These are phyloP conservation scores for Verbascum thapsus DNA, from an alignment of 257 asterid genomes.

Conservation along the genomic window DNA sequence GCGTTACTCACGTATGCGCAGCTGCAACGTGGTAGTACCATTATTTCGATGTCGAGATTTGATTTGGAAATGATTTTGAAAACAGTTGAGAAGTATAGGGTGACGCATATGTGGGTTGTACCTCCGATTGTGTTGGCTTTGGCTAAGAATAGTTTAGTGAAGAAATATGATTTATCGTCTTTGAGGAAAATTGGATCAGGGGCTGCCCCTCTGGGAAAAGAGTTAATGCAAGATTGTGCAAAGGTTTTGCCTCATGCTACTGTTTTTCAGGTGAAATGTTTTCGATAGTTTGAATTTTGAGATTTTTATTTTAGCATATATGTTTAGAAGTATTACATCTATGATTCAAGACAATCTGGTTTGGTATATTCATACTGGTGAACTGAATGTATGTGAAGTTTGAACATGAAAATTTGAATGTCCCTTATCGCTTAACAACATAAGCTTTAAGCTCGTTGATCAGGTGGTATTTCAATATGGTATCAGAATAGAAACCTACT, in stretches of 20 bases:
- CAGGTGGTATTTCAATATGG: too few species aligned
- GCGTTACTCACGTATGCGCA: slow-evolving; percentile 68
- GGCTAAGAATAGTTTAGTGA: slow-evolving; percentile 61
- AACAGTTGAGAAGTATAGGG: slow-evolving; percentile 60
- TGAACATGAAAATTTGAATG: background rate
- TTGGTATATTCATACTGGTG: too few species aligned
- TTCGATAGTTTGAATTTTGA: too few species aligned
- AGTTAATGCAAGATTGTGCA: slow-evolving; percentile 90
- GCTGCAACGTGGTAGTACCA: slow-evolving; percentile 78
- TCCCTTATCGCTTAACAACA: background rate
- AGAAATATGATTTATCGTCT: slow-evolving; percentile 61
- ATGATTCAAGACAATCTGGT: too few species aligned
- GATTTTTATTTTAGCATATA: too few species aligned
- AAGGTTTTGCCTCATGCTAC: slow-evolving; percentile 74
- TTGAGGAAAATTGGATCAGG: slow-evolving; percentile 83
- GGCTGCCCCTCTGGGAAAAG: slow-evolving; percentile 93
- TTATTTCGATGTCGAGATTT: slow-evolving; percentile 72
- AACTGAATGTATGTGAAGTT: background rate
- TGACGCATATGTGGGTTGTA: slow-evolving; percentile 81
- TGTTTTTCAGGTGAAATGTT: slow-evolving; percentile 70
- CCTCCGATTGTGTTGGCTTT: slow-evolving; percentile 84
- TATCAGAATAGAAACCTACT: too few species aligned
- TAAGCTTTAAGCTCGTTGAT: too few species aligned
- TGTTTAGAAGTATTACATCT: too few species aligned
- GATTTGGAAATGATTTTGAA: slow-evolving; percentile 65